A percentile compares a stretch with the other conserved stretches of the same genome.
Conservation (phyloP, 768 basidiomycete genomes). For the Calocybe cyanea region DNA sequence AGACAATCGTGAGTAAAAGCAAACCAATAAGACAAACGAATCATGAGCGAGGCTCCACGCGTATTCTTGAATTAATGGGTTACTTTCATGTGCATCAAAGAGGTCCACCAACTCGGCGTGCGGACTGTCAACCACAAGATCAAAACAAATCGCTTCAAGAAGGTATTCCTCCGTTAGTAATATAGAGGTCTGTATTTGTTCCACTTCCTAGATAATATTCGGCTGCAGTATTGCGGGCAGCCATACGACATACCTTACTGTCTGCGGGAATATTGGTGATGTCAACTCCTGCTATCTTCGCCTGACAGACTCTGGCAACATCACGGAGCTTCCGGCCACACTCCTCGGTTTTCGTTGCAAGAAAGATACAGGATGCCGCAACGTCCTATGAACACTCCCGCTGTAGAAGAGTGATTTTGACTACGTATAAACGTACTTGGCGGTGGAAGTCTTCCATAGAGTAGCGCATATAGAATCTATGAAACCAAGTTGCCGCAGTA, state of each 20-base stretch:
- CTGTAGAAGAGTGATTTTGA: constrained; percentile 9
- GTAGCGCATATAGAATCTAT: constrained; percentile 87
- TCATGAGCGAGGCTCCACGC: constrained; percentile 88
- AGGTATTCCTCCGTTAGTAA: constrained; percentile 74
- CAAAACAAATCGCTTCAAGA: constrained; percentile 81
- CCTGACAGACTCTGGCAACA: constrained; percentile 70
- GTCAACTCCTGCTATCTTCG: constrained; percentile 60
- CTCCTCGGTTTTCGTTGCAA: constrained; percentile 91
- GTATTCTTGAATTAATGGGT: constrained; percentile 57
- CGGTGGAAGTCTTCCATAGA: constrained; percentile 80
- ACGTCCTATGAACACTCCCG: constrained; percentile 52
- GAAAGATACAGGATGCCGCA: constrained; percentile 81
- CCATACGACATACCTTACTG: constrained; percentile 49
- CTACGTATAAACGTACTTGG: constrained; percentile 44
- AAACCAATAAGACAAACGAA: constrained; percentile 50
- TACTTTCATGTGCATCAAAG: constrained; percentile 52
- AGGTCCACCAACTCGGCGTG: constrained; percentile 74
- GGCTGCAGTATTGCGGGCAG: constrained; percentile 1
- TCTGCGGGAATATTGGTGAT: constrained; percentile 55
- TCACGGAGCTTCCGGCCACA: constrained; percentile 85
- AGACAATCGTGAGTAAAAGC: constrained; percentile 4
- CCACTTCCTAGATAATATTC: constrained; percentile 56
- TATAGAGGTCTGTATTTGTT: constrained; percentile 65
- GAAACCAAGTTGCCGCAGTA: constrained; percentile 88
- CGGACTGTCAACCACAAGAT: constrained; percentile 75